These are phyloP conservation scores for Yarrowia osloensis DNA, from an alignment of 805 yeast species.

Conservation along the genomic window DNA sequence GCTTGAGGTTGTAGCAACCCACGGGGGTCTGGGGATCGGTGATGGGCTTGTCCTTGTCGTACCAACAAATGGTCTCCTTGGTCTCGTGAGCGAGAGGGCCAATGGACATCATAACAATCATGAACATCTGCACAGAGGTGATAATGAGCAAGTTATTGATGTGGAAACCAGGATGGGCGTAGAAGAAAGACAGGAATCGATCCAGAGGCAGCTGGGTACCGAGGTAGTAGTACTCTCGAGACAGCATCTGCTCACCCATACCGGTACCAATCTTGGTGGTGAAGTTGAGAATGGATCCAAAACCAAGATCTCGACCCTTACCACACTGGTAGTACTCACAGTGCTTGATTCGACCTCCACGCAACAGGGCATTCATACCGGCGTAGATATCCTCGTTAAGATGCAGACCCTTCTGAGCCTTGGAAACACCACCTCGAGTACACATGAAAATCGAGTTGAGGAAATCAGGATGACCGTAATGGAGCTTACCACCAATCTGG, in stretches of 20 bases:
- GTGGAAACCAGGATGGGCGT: conserved; percentile 97
- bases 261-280: conserved; percentile 97
- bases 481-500: conserved; percentile 91
- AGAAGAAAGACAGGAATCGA: conserved; percentile 86
- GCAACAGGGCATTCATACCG: conserved; percentile 83
- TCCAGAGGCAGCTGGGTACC: conserved; percentile 90
- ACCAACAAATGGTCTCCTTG: conserved; percentile 55
- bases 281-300: conserved; percentile 86
- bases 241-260: conserved; percentile 94
- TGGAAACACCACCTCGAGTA: conserved; percentile 93
- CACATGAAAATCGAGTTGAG: conserved; percentile 88
- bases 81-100: conserved; percentile 78
- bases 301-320: conserved; percentile 93
- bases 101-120: conserved; percentile 73
- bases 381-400: conserved; percentile 95
- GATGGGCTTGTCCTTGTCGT: conserved; percentile 64
- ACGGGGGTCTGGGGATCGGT: conserved; percentile 73
- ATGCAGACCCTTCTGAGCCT: conserved; percentile 92
- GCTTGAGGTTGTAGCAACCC: conserved; percentile 84
- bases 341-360: conserved; percentile 94
- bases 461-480: conserved; percentile 97
- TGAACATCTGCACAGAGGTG: conserved; percentile 81
- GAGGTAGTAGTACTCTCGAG: conserved; percentile 86
- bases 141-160: conserved; percentile 86
- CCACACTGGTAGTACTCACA: conserved; percentile 97